A percentile compares a stretch with the other conserved stretches of the same genome.
These are phyloP conservation scores for Colletotrichum musae DNA, from an alignment of 2,329 filamentous ascomycete species.

Conservation along the genomic window DNA sequence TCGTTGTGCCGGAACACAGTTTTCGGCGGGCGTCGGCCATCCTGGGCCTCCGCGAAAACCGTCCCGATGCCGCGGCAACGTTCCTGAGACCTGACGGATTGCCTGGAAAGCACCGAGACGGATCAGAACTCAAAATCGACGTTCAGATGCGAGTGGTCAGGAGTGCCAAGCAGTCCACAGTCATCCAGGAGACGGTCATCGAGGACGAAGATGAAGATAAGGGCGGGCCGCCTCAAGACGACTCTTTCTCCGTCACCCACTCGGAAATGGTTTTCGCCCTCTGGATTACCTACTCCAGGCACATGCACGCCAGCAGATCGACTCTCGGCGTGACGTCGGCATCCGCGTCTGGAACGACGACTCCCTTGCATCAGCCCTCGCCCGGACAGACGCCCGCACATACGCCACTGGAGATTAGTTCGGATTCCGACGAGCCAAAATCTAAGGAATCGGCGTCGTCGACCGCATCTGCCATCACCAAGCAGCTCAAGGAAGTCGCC, in stretches of 20 bases:
- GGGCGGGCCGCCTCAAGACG: slow-evolving; percentile 54
- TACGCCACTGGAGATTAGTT: slow-evolving; percentile 69
- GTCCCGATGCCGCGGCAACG: slow-evolving; percentile 81
- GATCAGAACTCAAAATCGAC: slow-evolving; percentile 92
- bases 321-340: slow-evolving; percentile 74
- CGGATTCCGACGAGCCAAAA: slow-evolving; percentile 65
- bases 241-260: slow-evolving; percentile 64
- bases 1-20: slow-evolving; percentile 95
- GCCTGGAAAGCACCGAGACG: slow-evolving; percentile 89
- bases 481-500: slow-evolving; percentile 71
- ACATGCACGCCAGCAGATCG: slow-evolving; percentile 83
- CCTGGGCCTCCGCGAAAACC: slow-evolving; percentile 86
- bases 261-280: slow-evolving; percentile 92
- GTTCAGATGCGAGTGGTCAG: slow-evolving; percentile 97
- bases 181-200: slow-evolving; percentile 75
- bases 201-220: slow-evolving; percentile 65
- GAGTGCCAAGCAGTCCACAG: slow-evolving; percentile 79
- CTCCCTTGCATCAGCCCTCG: slow-evolving; percentile 83
- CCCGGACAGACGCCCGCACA: slow-evolving; percentile 78
- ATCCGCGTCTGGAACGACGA: slow-evolving; percentile 73
- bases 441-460: slow-evolving; percentile 53
- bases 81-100: slow-evolving; percentile 90
- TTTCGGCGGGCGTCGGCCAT: slow-evolving; percentile 92
- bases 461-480: slow-evolving; percentile 65
- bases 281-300: slow-evolving; percentile 97